These are phyloP conservation scores for Scutellaria minor DNA, from an alignment of 257 asterid genomes.

Conservation along the genomic window DNA sequence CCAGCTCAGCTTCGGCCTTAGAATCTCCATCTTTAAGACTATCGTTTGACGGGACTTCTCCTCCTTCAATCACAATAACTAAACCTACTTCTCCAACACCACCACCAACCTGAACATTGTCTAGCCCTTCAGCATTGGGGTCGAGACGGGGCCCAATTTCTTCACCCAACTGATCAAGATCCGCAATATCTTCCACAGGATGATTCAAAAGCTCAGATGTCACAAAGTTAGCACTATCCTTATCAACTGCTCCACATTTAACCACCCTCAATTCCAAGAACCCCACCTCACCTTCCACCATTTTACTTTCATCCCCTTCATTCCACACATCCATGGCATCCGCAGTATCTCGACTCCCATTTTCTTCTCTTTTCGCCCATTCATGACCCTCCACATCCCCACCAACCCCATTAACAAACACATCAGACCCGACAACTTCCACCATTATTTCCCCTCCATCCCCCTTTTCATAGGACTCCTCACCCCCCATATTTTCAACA, in stretches of 20 bases:
- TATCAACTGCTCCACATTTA: slow-evolving; percentile 33
- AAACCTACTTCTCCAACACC: slow-evolving; percentile 33
- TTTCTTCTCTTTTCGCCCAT: slow-evolving; percentile 40
- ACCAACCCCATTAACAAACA: slow-evolving; percentile 67
- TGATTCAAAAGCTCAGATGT: slow-evolving; percentile 24
- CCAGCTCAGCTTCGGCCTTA: neutral
- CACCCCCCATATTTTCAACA: slow-evolving; percentile 42
- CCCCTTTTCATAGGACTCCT: slow-evolving; percentile 44
- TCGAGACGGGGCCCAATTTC: slow-evolving; percentile 18
- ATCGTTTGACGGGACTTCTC: slow-evolving; percentile 15
- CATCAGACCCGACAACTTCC: slow-evolving; percentile 77
- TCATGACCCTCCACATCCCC: slow-evolving; percentile 41
- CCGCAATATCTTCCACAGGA: slow-evolving; percentile 39
- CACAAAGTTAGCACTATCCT: slow-evolving; percentile 25
- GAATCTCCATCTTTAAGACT: slow-evolving; percentile 20
- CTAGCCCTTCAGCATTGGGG: slow-evolving; percentile 17
- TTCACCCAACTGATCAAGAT: slow-evolving; percentile 19
- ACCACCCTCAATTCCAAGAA: neutral
- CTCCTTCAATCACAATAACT: slow-evolving; percentile 27
- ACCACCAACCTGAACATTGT: slow-evolving; percentile 17
- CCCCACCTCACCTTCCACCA: slow-evolving; percentile 25
- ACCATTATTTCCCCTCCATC: slow-evolving; percentile 71
- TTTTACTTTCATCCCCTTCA: slow-evolving; percentile 29
- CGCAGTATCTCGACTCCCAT: slow-evolving; percentile 20
- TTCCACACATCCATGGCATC: slow-evolving; percentile 33